These are phyloP conservation scores for Thielaviopsis populi DNA, from an alignment of 2,329 filamentous ascomycete genomes.

Conservation along the genomic window DNA sequence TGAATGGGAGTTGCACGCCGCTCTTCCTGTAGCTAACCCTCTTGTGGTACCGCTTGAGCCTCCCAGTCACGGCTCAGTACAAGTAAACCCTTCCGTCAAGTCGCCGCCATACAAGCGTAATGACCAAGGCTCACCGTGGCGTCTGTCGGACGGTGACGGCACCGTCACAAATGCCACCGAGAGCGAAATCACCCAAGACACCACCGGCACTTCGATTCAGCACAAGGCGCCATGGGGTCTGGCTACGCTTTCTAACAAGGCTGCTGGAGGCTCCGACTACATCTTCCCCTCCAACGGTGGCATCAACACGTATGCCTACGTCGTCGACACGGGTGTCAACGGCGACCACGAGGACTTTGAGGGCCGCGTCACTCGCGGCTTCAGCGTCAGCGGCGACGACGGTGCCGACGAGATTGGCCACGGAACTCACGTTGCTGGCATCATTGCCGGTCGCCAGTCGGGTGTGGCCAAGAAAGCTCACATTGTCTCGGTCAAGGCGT, in stretches of 20 bases:
- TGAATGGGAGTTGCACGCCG: conserved; percentile 6
- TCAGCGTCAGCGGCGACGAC: conserved; percentile 21
- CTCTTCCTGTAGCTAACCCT: background rate
- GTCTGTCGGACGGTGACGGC: conserved; percentile 10
- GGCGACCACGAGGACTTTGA: conserved; percentile 19
- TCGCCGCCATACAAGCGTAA: conserved; percentile 1
- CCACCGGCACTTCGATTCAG: conserved; percentile 46
- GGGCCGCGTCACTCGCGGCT: conserved; percentile 20
- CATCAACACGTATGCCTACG: conserved; percentile 20
- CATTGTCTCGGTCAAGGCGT: conserved; percentile 33
- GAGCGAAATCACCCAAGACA: conserved; percentile 6
- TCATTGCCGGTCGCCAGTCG: conserved; percentile 19
- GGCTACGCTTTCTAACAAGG: conserved; percentile 23
- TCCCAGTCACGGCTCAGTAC: background rate
- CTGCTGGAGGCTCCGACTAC: conserved; percentile 19
- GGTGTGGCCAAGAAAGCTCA: conserved; percentile 30
- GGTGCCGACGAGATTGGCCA: conserved; percentile 27
- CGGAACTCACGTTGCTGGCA: conserved; percentile 27
- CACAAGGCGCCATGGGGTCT: conserved; percentile 24
- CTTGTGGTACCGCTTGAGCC: background rate
- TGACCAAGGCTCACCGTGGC: conserved; percentile 9
- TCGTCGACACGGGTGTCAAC: conserved; percentile 22
- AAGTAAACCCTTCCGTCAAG: background rate
- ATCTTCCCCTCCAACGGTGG: conserved; percentile 19
- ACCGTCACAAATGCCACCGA: background rate